Percentiles rank a stretch among this genome's conserved stretches.
phyloP scores from a whole-genome alignment of 495 filamentous ascomycete species.

The Trichoderma reesei region DNA sequence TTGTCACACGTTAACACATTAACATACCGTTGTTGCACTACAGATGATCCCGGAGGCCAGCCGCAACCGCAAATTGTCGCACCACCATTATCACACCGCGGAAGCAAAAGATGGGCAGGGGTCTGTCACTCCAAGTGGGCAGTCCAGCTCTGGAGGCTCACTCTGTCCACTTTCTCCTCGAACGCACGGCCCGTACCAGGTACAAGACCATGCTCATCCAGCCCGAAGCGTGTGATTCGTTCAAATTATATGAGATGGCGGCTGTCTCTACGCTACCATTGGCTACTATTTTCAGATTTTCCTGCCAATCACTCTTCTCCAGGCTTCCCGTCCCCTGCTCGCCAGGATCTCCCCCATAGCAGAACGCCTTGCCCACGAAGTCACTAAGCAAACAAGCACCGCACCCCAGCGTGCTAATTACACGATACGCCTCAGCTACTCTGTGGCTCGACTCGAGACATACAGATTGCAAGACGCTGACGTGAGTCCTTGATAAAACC shows the following conservation, averaged over 20 bases:
- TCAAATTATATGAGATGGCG: neutral
- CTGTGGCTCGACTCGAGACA: neutral
- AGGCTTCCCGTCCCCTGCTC: neutral
- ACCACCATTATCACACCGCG: slow-evolving; percentile 8
- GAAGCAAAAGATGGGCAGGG: neutral
- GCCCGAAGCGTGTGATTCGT: neutral
- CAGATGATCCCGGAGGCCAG: neutral
- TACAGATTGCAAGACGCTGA: neutral
- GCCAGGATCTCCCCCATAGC: neutral
- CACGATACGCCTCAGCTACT: neutral
- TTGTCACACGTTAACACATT: neutral
- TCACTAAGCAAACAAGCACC: neutral
- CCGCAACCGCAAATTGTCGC: slow-evolving; percentile 8
- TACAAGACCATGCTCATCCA: neutral
- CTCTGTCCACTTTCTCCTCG: neutral
- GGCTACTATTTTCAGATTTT: neutral
- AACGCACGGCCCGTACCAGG: neutral
- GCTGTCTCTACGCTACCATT: neutral
- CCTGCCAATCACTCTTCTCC: neutral
- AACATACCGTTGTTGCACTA: neutral
- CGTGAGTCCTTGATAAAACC: neutral
- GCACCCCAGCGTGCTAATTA: neutral
- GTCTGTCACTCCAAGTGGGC: neutral
- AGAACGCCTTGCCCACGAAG: neutral
- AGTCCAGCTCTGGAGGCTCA: neutral